Base-by-base conservation (phyloP, 2,329 filamentous ascomycete species). In the Colletotrichum eleusines region DNA sequence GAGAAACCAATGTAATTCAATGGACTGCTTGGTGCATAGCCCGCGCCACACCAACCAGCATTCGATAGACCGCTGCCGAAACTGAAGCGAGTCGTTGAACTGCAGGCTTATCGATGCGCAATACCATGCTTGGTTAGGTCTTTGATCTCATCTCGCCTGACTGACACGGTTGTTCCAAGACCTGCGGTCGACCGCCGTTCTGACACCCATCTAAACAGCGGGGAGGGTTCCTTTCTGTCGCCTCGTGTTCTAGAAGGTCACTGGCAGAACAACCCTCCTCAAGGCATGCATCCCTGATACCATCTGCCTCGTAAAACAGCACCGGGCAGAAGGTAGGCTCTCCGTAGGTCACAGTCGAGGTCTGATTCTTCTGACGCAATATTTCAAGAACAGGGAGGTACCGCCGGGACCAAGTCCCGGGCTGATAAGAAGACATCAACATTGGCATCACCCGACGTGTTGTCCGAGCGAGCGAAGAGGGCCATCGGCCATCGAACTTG, bases 361-460 rank as follows among this genome's bases (percentile, higher is more conserved):
- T 38, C 12, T 5, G 7, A 35, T 53, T 54, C 28, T 33, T 38
- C 20, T 11, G 26, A 18, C 31, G n/a, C 14, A 26, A 33, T 11
- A 59, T 14, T 35, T 33, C 23, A 5, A 23, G 33, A 7, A 33
- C 54, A 6, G 35, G 53, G 35, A 65, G 53, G 38, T 18, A 14
- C 66, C 61, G 66, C 12, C 61, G 61, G 61, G 44, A 14, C 6
- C 28, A 11, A 31, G 42, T 54, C 44, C 61, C 61, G 61, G 53
- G 18, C 28, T 12, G 31, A 42, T 35, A 40, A 64, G 20, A 28
- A 35, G 53, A 23, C 20, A 69, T 40, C n/a, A 38, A 46, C 40
- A 38, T 20, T 35, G 55, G 28, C 20, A 61, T 18, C 33, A 20
- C 33, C 26, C 28, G 40, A 28, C 14, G 57, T 31, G n/a, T 20